Conservation (phyloP, 805 yeast genomes). For the Nakazawaea peltata region DNA sequence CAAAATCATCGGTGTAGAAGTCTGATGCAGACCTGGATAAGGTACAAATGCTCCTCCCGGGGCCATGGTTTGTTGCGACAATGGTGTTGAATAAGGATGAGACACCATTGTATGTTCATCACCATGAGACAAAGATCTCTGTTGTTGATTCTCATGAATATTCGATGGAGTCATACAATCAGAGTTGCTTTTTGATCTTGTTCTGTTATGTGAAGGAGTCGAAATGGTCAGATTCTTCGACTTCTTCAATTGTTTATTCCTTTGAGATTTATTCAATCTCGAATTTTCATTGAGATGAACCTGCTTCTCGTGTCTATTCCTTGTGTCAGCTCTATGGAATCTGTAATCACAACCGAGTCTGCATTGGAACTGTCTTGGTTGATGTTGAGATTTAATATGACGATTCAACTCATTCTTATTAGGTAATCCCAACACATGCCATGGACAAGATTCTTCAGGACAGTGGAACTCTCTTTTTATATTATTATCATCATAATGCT, state of each 20-base stretch:
- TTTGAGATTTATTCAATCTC: constrained; percentile 7
- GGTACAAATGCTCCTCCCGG: no score
- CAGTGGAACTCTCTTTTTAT: constrained; percentile 10
- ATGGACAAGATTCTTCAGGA: constrained; percentile 9
- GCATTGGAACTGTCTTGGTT: constrained; percentile 8
- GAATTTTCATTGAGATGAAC: constrained; percentile 9
- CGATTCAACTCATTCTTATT: constrained; percentile 10
- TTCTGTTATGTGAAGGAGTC: no score
- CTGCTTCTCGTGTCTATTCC: constrained; percentile 10
- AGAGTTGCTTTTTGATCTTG: no score
- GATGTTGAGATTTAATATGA: constrained; percentile 10
- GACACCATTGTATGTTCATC: no score
- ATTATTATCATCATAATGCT: constrained; percentile 10
- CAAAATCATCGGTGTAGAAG: no score
- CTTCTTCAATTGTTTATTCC: constrained; percentile 1
- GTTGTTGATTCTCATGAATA: not conserved
- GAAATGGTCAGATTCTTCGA: no score
- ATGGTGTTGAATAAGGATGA: no score
- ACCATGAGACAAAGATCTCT: not conserved
- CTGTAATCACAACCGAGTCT: constrained; percentile 9
- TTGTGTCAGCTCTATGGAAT: constrained; percentile 9
- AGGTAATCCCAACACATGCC: constrained; percentile 11
- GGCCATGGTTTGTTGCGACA: no score
- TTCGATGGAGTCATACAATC: no score
- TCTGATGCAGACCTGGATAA: no score